phyloP scores from a whole-genome alignment of 805 yeast species.

The Saccharomyces jurei region DNA sequence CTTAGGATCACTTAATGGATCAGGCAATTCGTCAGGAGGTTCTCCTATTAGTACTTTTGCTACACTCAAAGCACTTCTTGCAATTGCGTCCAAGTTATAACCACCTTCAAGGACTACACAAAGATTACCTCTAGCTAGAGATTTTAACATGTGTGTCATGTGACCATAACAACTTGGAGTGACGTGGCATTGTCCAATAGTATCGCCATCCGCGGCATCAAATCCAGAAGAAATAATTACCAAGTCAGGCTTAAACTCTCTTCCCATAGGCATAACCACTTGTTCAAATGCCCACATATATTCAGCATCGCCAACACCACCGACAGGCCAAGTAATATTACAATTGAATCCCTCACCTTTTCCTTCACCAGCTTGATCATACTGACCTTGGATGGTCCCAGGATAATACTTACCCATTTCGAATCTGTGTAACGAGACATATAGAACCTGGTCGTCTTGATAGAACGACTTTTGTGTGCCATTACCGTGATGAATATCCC shows the following conservation, averaged over 20 bases:
- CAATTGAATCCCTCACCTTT: constrained; percentile 80
- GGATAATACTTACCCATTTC: constrained; percentile 92
- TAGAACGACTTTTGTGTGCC: constrained; percentile 93
- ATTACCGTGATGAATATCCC: constrained; percentile 99
- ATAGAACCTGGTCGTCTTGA: constrained; percentile 82
- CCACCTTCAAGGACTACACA: constrained; percentile 96
- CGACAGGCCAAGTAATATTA: constrained; percentile 88
- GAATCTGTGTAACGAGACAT: constrained; percentile 85
- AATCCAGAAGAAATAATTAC: constrained; percentile 92
- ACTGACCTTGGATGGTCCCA: constrained; percentile 79
- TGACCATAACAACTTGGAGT: constrained; percentile 94
- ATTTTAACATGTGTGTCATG: constrained; percentile 86
- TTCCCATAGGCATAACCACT: constrained; percentile 78
- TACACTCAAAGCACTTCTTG: constrained; percentile 84
- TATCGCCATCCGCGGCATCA: constrained; percentile 98
- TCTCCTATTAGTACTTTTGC: constrained; percentile 89
- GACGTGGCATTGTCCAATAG: constrained; percentile 92
- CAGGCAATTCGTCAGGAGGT: constrained; percentile 75
- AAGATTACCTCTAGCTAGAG: constrained; percentile 78
- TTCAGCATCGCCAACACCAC: constrained; percentile 93
- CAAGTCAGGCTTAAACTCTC: constrained; percentile 87
- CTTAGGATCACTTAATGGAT: constrained; percentile 47
- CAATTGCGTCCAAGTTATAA: constrained; percentile 83
- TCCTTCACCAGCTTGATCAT: constrained; percentile 76
- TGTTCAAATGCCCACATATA: constrained; percentile 84